These are phyloP conservation scores for Fusarium lyarnte DNA, from an alignment of 2,329 filamentous ascomycete species.

Conservation along the genomic window DNA sequence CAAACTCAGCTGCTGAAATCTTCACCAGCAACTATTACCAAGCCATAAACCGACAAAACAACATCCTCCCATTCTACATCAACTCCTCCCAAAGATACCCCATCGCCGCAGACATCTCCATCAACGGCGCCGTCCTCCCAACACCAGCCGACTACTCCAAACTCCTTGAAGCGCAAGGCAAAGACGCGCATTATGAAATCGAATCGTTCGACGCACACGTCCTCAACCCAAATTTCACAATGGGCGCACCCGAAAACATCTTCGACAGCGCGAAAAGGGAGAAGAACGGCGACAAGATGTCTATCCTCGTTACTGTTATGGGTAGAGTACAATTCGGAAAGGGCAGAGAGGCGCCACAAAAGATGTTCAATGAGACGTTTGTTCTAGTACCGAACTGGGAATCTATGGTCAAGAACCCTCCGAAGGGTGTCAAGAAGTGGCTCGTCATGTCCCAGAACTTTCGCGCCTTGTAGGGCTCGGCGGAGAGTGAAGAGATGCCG, in stretches of 20 bases:
- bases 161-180: conserved; percentile 72
- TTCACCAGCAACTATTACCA: conserved; percentile 82
- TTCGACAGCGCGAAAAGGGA: conserved; percentile 55
- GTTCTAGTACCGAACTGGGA: conserved; percentile 82
- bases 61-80: conserved; percentile 76
- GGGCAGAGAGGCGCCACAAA: conserved; percentile 68
- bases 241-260: conserved; percentile 62
- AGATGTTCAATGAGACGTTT: conserved; percentile 82
- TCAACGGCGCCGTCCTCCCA: conserved; percentile 77
- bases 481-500: not conserved
- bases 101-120: conserved; percentile 74
- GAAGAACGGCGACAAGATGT: conserved; percentile 67
- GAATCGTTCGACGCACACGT: conserved; percentile 82
- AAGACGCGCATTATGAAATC: conserved; percentile 72
- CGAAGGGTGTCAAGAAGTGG: conserved; percentile 66
- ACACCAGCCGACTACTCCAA: conserved; percentile 72
- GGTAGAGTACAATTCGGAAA: conserved; percentile 77
- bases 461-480: conserved; percentile 57
- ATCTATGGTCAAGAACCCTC: conserved; percentile 61
- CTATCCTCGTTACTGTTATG: conserved; percentile 77
- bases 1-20: conserved; percentile 68
- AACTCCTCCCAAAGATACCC: conserved; percentile 63
- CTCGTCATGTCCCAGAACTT: conserved; percentile 79
- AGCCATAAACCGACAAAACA: conserved; percentile 71
- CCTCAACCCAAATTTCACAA: conserved; percentile 73